phyloP scores from a whole-genome alignment of 345 rosid species.

The Salix arbutifolia region DNA sequence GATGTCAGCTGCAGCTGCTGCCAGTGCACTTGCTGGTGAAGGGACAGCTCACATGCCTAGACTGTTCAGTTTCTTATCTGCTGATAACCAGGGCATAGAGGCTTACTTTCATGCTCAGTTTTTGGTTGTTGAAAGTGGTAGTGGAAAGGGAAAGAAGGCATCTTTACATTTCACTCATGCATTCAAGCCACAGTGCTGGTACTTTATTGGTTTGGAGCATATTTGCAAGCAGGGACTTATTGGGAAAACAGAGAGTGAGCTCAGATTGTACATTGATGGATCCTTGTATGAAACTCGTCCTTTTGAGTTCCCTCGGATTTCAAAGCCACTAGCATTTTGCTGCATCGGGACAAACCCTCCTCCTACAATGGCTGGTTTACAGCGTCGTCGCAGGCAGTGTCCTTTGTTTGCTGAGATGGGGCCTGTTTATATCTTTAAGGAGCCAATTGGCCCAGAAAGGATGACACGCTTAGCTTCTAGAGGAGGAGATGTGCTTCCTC shows the following conservation, averaged over 20 bases:
- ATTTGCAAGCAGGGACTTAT: conserved; percentile 71
- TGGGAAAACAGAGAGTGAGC: conserved; percentile 93
- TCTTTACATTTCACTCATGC: conserved; percentile 98
- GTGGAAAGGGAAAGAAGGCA: conserved; percentile 92
- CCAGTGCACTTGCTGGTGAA: conserved; percentile 99
- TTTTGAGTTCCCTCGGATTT: conserved; percentile 90
- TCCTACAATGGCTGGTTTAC: conserved; percentile 97
- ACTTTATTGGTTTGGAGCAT: conserved; percentile 94
- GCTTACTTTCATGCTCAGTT: conserved; percentile 98
- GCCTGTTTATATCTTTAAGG: conserved; percentile 89
- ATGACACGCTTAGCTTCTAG: conserved; percentile 89
- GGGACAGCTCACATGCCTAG: conserved; percentile 99
- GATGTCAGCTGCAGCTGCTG: conserved; percentile 99
- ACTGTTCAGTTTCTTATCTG: conserved; percentile 89
- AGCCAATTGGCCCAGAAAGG: conserved; percentile 89
- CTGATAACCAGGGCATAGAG: conserved; percentile 95
- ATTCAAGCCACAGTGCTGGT: conserved; percentile 99
- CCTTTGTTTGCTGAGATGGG: conserved; percentile 99
- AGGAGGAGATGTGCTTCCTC: conserved; percentile 91
- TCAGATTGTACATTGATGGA: conserved; percentile 90
- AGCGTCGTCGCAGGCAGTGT: conserved; percentile 97
- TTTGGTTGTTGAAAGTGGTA: conserved; percentile 92
- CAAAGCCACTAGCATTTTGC: conserved; percentile 94
- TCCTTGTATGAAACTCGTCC: conserved; percentile 87
- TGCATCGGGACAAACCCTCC: conserved; percentile 99